phyloP scores from a whole-genome alignment of 129 eudicot species.

The Pseudognaphalium luteoalbum region DNA sequence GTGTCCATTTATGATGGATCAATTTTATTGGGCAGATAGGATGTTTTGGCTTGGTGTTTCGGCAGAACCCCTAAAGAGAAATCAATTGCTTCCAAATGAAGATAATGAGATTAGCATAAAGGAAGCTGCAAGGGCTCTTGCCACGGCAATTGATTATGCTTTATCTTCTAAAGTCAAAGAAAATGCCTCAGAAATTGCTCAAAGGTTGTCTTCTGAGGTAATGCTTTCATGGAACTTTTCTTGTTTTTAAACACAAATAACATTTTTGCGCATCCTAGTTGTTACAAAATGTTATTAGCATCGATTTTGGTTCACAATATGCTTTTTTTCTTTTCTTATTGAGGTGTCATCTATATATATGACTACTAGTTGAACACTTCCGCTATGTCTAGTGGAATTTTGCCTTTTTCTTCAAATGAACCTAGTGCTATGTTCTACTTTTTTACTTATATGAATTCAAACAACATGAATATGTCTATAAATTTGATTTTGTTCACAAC shows the following conservation, averaged over 20 bases:
- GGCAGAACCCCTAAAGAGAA: conserved; percentile 72
- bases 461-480: neutral
- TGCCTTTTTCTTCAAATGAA: too few relatives aligned
- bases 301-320: neutral
- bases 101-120: conserved; percentile 49
- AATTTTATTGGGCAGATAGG: conserved; percentile 97
- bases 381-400: too few relatives aligned
- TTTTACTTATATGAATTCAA: neutral
- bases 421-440: too few relatives aligned
- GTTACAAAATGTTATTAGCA: neutral
- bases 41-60: conserved; percentile 97
- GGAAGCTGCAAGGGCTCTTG: conserved; percentile 58
- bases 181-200: conserved; percentile 56
- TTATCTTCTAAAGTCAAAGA: conserved; percentile 58
- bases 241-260: neutral
- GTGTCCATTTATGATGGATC: conserved; percentile 90
- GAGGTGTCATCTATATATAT: neutral
- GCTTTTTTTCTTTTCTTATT: neutral
- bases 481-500: neutral
- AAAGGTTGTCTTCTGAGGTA: conserved; percentile 71
- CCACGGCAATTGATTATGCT: conserved; percentile 56
- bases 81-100: conserved; percentile 58
- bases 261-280: neutral
- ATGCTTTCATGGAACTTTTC: conserved; percentile 8
- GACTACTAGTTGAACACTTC: neutral